Conservation (phyloP, 176 grass and related monocot genomes). For the Aechmea fasciata region DNA sequence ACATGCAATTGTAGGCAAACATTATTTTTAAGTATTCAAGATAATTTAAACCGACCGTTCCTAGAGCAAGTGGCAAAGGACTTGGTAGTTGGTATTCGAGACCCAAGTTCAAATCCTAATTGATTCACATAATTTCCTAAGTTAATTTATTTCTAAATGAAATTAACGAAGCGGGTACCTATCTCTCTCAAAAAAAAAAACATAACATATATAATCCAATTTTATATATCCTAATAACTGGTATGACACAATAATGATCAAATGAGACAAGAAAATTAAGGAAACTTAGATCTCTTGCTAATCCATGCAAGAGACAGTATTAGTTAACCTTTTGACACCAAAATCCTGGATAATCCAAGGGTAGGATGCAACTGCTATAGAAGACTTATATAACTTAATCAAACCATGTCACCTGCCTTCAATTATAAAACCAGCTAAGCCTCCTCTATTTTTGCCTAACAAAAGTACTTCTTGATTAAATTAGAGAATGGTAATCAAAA, state of each 20-base stretch:
- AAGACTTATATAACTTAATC: not conserved
- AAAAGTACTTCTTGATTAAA: not conserved
- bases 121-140: too few species aligned
- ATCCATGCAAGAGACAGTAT: constrained; percentile 46
- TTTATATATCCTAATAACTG: constrained; percentile 7
- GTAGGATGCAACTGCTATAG: constrained; percentile 35
- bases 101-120: too few species aligned
- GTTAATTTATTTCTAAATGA: too few species aligned
- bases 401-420: constrained; percentile 28
- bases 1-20: too few species aligned
- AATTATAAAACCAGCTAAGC: constrained; percentile 7
- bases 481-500: not conserved
- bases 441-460: not conserved
- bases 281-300: constrained; percentile 21
- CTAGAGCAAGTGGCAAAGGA: too few species aligned
- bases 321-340: constrained; percentile 30
- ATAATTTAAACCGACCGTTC: too few species aligned
- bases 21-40: too few species aligned
- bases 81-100: too few species aligned
- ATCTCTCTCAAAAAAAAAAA: not conserved
- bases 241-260: constrained; percentile 26
- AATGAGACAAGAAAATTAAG: constrained; percentile 39
- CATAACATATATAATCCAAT: constrained; percentile 8
- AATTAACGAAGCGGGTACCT: too few species aligned
- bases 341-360: not conserved